A percentile compares a stretch with the other conserved stretches of the same genome.
These are phyloP conservation scores for Plenodomus tracheiphilus DNA, from an alignment of 2,329 filamentous ascomycete species.

Conservation along the genomic window DNA sequence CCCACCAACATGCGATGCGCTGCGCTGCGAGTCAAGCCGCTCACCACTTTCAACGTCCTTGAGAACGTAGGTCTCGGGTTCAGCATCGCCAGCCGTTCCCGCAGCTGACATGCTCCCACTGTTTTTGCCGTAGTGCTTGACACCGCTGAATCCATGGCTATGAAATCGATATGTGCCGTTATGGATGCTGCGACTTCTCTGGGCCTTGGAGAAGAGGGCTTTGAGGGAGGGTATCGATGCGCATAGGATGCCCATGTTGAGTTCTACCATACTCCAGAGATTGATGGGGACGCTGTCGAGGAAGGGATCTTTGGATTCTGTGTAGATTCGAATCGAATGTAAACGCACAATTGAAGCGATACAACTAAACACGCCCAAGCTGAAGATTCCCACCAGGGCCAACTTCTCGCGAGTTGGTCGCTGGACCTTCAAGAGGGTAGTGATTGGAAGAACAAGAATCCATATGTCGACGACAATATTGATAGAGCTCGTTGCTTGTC, in stretches of 20 bases:
- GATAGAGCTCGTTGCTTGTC: neutral
- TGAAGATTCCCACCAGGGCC: conserved; percentile 81
- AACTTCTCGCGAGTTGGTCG: conserved; percentile 81
- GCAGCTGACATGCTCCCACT: conserved; percentile 1
- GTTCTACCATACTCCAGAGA: conserved; percentile 91
- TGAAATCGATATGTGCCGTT: conserved; percentile 25
- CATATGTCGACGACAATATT: conserved; percentile 84
- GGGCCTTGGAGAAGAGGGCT: conserved; percentile 57
- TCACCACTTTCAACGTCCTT: conserved; percentile 1
- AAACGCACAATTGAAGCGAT: conserved; percentile 72
- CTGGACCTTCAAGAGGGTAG: conserved; percentile 80
- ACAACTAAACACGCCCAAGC: conserved; percentile 85
- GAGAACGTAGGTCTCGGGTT: conserved; percentile 2
- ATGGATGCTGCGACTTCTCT: conserved; percentile 14
- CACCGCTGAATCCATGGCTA: conserved; percentile 22
- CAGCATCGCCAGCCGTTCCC: neutral
- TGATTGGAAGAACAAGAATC: conserved; percentile 81
- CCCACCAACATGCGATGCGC: neutral
- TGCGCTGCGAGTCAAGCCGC: neutral
- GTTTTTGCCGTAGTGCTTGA: conserved; percentile 1
- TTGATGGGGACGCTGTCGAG: conserved; percentile 81
- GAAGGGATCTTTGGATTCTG: conserved; percentile 54
- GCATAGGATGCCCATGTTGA: conserved; percentile 85
- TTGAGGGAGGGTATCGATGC: conserved; percentile 88
- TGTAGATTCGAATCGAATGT: conserved; percentile 45